These are phyloP conservation scores for Endocalyx cinctus DNA, from an alignment of 2,329 filamentous ascomycete species.

Conservation along the genomic window DNA sequence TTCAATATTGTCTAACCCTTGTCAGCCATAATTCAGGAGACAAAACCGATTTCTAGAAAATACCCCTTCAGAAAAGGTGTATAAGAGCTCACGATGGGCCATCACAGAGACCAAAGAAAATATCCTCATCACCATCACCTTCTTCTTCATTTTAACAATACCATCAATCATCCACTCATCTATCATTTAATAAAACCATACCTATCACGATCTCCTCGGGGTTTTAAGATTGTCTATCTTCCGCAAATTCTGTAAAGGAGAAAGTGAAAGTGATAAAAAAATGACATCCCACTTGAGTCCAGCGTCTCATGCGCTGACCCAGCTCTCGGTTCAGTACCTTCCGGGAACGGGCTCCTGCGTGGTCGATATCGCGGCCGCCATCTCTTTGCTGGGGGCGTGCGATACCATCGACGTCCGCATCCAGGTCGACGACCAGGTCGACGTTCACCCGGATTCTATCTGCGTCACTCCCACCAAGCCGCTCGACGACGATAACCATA, in stretches of 20 bases:
- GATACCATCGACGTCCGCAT: constrained; percentile 21
- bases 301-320: constrained; percentile 8
- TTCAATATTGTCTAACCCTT: too few species aligned
- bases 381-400: too few species aligned
- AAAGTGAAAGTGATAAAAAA: too few species aligned
- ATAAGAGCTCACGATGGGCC: too few species aligned
- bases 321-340: constrained; percentile 16
- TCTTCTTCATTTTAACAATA: background rate
- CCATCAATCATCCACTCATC: background rate
- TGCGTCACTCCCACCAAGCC: constrained; percentile 19
- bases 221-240: background rate
- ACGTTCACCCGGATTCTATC: constrained; percentile 17
- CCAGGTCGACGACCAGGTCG: constrained; percentile 14
- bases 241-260: background rate
- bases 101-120: constrained; percentile 14
- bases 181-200: background rate
- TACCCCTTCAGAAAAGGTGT: too few species aligned
- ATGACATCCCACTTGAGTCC: too few species aligned
- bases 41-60: too few species aligned
- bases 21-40: too few species aligned
- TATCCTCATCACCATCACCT: background rate
- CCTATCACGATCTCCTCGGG: background rate
- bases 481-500: constrained; percentile 2
- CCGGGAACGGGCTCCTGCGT: constrained; percentile 19
- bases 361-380: constrained; percentile 19